Base-by-base conservation (phyloP, 352 stramenopile species). In the Phytopythium aichiense region DNA sequence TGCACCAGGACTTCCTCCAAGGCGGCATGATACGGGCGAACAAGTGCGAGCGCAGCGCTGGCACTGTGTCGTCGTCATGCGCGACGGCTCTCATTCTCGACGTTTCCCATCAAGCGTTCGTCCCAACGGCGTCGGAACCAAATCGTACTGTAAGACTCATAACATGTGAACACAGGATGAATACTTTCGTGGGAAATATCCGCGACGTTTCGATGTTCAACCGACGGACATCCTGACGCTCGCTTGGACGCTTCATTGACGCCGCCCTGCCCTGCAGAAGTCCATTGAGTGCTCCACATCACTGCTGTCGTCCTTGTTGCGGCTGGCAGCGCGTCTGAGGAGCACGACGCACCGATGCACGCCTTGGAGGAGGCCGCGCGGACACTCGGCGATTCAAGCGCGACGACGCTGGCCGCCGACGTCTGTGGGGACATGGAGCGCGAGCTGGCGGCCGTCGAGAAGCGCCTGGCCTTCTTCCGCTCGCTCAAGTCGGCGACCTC, bases 361-460 rank as follows among this genome's bases (percentile, higher is more conserved):
- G 48, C 7, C 12, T 37, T 48, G n/a, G 33, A 49, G 22, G n/a
- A 35, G 4, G 35, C 53, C 1, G 3, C 28, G n/a, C 7, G 18
- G n/a, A 15, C 51, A 30, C 16, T 57, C 20, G 18, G 31, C 13
- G 33, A 2, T 18, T 4, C 22, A 15, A 22, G 16, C 8, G 35
- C 51, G n/a, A n/a, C 31, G 4, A 9, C 30, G 8, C 8, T 50
- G 22, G 35, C 35, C 6, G 9, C 37, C 5, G 71, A 78, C 66
- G 77, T 73, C 11, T 85, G 76, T 59, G 40, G 57, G 13, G 76
- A 85, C 58, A 68, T 85, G 22, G 55, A 80, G 18, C 66, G 70
- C 1, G 78, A 85, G 57, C 63, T 85, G 4, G 60, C 58, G 22
- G 69, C 76, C 0, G 63, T 85, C 54, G 64, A 82, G 33, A 72